Evolutionary conservation across 805 yeast species (phyloP), one percentile per base, ranked within the genome.

Genomic region (Candida orba): DNA sequence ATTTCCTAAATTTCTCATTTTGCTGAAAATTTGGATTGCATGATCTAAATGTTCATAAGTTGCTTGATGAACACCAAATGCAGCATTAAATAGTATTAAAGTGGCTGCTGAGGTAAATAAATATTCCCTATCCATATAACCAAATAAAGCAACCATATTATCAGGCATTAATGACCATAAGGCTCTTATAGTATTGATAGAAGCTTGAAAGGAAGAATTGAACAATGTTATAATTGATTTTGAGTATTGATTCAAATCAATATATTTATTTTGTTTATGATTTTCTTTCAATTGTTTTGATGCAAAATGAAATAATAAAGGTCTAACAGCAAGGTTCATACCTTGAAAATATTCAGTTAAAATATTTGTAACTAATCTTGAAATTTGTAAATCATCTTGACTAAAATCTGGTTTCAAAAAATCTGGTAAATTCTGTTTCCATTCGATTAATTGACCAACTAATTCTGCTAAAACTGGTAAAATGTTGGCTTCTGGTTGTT

Each of bases 311-410:
- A 84, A 84, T 38, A 84, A 62, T 34, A 84, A 64, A 4, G 93
- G 93, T 42, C 95, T 64, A 4, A 84, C 87, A 0, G 91, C 90
- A 36, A 84, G 62, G 56, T 84, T 84, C 62, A 84, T 73, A 41
- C 93, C 93, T 58, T 84, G 91, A 57, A 84, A 84, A 61, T 83
- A 84, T 57, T 84, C 95, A 3, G 90, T 82, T 80, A 82, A 81
- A 54, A 84, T 69, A 59, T 84, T 84, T 14, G 85, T 86, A 15
- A 76, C 76, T 27, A 82, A 63, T 50, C 95, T 68, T 2, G 85
- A 73, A 8, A 84, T 79, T 43, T 72, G 70, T 27, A 84, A 65
- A 15, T 63, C 59, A 33, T 55, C 52, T 36, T 72, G 70, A 8
- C 75, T 73, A 51, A 78, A 84, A 57, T 84, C 87, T 37, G 83